Evolutionary conservation across 176 grass and related monocot species (phyloP).

Genomic region (Hordeum marinum): DNA sequence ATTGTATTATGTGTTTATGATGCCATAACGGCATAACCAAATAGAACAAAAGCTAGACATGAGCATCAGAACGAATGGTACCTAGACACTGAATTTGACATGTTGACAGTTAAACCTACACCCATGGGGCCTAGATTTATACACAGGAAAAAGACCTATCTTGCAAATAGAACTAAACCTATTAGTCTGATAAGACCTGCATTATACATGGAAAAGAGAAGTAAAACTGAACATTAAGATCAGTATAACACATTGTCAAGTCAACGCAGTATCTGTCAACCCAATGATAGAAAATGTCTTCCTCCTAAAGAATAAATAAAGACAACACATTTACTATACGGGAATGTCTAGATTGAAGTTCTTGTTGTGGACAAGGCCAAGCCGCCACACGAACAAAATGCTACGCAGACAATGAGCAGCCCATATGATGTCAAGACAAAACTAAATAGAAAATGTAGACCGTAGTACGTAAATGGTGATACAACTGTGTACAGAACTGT

Average conservation of each 20-base stretch:
- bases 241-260: background rate
- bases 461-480: background rate
- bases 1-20: background rate
- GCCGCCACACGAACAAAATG: background rate
- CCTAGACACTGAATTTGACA: background rate
- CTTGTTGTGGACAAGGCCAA: background rate
- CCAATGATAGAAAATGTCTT: background rate
- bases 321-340: background rate
- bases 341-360: background rate
- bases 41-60: background rate
- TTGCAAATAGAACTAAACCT: background rate
- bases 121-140: background rate
- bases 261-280: background rate
- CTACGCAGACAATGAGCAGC: conserved; percentile 2
- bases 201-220: background rate
- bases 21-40: background rate
- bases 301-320: background rate
- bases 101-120: background rate
- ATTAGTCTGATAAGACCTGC: background rate
- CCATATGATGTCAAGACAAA: background rate
- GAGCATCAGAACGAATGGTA: background rate
- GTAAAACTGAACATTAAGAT: background rate
- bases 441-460: background rate
- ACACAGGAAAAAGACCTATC: background rate
- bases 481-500: background rate